Conservation (phyloP, 345 rosid genomes). For the Microthlaspi erraticum region DNA sequence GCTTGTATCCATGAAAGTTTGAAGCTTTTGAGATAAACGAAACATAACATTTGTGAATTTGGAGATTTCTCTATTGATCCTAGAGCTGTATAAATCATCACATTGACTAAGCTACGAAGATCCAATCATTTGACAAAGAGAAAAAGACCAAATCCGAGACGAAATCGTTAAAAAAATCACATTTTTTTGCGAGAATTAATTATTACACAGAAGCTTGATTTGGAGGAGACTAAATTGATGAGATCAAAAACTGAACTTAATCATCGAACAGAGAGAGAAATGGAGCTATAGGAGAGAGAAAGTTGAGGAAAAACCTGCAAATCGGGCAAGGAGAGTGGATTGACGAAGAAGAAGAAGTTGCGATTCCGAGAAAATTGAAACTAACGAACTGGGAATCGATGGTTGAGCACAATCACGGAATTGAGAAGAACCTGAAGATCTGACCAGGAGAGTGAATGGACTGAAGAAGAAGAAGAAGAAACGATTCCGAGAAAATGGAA, state of each 20-base stretch:
- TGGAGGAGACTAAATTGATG: not conserved
- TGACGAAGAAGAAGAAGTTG: constrained; percentile 45
- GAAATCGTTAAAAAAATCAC: no score
- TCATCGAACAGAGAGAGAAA: not conserved
- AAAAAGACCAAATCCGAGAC: not conserved
- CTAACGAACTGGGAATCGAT: constrained; percentile 53
- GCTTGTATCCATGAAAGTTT: not conserved
- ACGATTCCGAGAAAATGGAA: no score
- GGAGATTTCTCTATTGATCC: not conserved
- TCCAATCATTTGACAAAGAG: no score
- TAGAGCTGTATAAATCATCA: not conserved
- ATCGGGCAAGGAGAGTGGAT: not conserved
- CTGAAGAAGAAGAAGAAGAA: no score
- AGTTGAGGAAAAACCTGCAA: not conserved
- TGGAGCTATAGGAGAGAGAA: no score
- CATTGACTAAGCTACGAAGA: no score
- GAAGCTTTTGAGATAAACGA: not conserved
- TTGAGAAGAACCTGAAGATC: no score
- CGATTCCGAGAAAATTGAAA: constrained; percentile 52
- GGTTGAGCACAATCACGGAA: constrained; percentile 30
- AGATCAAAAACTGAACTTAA: not conserved
- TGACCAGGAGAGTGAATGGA: no score
- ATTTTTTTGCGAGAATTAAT: no score
- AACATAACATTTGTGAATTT: not conserved
- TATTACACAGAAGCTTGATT: not conserved